phyloP scores from a whole-genome alignment of 2,329 filamentous ascomycete species.

The Phialemoniopsis sp. region DNA sequence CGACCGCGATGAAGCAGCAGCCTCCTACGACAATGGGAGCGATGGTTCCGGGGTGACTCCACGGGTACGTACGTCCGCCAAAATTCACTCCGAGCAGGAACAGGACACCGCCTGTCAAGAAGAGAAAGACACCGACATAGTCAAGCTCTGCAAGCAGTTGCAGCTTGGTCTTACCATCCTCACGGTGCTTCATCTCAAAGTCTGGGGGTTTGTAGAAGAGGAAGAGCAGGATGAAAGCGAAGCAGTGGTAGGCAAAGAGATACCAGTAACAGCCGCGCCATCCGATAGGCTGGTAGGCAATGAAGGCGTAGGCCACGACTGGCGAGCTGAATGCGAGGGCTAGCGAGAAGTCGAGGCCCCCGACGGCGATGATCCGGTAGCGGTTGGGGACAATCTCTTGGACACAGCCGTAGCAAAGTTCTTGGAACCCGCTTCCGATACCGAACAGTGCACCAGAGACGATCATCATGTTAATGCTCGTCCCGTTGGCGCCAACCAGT shows the following conservation, averaged over 20 bases:
- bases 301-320: constrained; percentile 22
- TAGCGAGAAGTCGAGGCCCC: constrained; percentile 21
- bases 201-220: constrained; percentile 27
- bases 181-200: constrained; percentile 25
- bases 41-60: constrained; percentile 18
- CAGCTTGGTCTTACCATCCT: constrained; percentile 15
- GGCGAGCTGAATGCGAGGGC: constrained; percentile 5
- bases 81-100: constrained; percentile 23
- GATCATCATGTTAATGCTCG: constrained; percentile 33
- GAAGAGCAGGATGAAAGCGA: constrained; percentile 14
- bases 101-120: constrained; percentile 17
- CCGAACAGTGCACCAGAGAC: constrained; percentile 32
- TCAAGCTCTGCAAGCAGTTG: constrained; percentile 16
- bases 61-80: constrained; percentile 20
- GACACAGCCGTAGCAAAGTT: constrained; percentile 22
- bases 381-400: constrained; percentile 9
- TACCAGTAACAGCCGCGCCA: constrained; percentile 14
- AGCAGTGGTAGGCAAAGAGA: constrained; percentile 12
- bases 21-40: constrained; percentile 23
- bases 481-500: constrained; percentile 31
- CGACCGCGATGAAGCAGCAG: constrained; percentile 19
- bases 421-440: constrained; percentile 30
- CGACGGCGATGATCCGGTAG: constrained; percentile 27
- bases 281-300: constrained; percentile 19
- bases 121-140: constrained; percentile 18